Percentiles rank a stretch among this genome's conserved stretches.
These are phyloP conservation scores for Amylocystis lapponica DNA, from an alignment of 768 basidiomycete species.

Conservation along the genomic window DNA sequence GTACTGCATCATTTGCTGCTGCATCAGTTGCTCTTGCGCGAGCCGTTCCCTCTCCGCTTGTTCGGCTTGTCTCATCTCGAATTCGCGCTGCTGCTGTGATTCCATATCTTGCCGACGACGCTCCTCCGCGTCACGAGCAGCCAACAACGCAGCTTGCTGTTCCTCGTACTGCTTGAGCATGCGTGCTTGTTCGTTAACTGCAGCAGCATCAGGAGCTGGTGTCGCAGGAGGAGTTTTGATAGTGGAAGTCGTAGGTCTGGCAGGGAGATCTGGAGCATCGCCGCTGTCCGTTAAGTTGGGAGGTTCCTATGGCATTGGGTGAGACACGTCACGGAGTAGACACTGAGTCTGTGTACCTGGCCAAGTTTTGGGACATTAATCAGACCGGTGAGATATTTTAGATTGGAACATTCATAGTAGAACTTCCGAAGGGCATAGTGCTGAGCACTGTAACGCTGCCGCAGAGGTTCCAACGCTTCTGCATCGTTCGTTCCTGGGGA, in stretches of 20 bases:
- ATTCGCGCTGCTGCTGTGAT: constrained; percentile 77
- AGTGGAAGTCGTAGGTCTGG: constrained; percentile 57
- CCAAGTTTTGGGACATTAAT: constrained; percentile 98
- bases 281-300: constrained; percentile 89
- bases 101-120: constrained; percentile 72
- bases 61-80: constrained; percentile 80
- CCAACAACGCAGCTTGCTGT: constrained; percentile 83
- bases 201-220: constrained; percentile 63
- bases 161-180: constrained; percentile 96
- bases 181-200: constrained; percentile 84
- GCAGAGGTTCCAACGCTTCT: constrained; percentile 86
- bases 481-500: constrained; percentile 76
- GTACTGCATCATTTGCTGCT: constrained; percentile 76
- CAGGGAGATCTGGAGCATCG: constrained; percentile 80
- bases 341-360: constrained; percentile 46
- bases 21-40: constrained; percentile 86
- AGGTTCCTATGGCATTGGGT: constrained; percentile 65
- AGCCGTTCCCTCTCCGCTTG: constrained; percentile 85
- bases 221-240: constrained; percentile 57
- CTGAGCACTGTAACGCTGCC: constrained; percentile 83
- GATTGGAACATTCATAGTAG: constrained; percentile 98
- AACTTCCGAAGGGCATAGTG: constrained; percentile 94
- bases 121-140: constrained; percentile 80
- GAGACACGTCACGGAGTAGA: not conserved
- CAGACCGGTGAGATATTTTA: constrained; percentile 94